phyloP scores from a whole-genome alignment of 208 protist species.

The Leishmania arabica region DNA sequence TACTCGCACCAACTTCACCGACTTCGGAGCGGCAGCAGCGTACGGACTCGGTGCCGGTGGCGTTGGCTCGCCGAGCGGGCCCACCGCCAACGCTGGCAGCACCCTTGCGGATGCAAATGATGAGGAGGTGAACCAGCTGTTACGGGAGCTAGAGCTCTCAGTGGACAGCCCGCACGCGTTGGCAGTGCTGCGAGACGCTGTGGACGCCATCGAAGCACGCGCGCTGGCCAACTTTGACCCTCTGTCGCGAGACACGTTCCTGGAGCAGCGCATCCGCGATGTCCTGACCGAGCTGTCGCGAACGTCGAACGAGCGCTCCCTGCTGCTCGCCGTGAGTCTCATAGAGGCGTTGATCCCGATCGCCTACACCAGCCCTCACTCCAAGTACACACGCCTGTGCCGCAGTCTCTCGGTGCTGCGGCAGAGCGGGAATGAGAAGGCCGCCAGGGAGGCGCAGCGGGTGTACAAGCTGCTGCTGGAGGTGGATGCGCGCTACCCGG shows the following conservation, averaged over 20 bases:
- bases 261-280: constrained; percentile 86
- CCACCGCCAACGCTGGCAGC: constrained; percentile 13
- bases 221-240: constrained; percentile 81
- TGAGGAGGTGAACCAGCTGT: constrained; percentile 79
- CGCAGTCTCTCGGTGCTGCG: constrained; percentile 73
- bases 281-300: constrained; percentile 71
- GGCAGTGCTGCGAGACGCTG: constrained; percentile 73
- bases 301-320: constrained; percentile 47
- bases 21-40: constrained; percentile 31
- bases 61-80: constrained; percentile 25
- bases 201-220: constrained; percentile 80
- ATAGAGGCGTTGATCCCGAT: constrained; percentile 85
- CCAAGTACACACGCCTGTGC: constrained; percentile 85
- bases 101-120: constrained; percentile 55
- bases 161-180: constrained; percentile 61
- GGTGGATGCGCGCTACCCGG: constrained; percentile 46
- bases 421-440: constrained; percentile 72
- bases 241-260: constrained; percentile 70
- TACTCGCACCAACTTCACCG: constrained; percentile 56
- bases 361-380: constrained; percentile 74
- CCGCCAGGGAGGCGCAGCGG: constrained; percentile 71
- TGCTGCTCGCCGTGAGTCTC: constrained; percentile 68
- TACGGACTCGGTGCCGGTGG: constrained; percentile 27
- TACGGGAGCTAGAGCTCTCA: constrained; percentile 75
- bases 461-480: constrained; percentile 78